A percentile compares a stretch with the other conserved stretches of the same genome.
phyloP scores from a whole-genome alignment of 345 rosid species.

The Populus pruinosa region DNA sequence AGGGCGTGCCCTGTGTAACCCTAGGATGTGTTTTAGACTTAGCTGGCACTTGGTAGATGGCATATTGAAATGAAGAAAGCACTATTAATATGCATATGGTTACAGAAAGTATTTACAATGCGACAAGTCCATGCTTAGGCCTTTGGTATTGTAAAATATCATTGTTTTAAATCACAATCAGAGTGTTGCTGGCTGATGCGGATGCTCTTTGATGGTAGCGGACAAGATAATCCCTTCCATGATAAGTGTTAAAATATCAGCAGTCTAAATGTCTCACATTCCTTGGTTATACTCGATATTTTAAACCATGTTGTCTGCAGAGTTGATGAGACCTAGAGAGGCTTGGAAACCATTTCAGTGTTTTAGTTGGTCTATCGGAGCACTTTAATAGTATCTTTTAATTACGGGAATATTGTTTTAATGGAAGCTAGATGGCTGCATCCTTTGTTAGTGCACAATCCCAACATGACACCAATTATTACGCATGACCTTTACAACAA shows the following conservation, averaged over 20 bases:
- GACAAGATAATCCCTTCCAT: background rate
- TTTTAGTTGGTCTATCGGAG: background rate
- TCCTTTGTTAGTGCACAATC: background rate
- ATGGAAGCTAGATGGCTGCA: background rate
- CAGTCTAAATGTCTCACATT: background rate
- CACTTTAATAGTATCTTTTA: background rate
- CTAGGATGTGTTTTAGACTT: background rate
- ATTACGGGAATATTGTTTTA: background rate
- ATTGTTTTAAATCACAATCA: background rate
- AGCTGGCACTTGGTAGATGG: background rate
- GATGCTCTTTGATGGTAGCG: background rate
- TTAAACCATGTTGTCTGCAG: background rate
- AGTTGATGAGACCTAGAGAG: background rate
- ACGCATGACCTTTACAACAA: background rate
- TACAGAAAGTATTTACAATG: background rate
- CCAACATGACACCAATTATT: background rate
- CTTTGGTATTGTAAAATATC: background rate
- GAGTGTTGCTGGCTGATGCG: background rate
- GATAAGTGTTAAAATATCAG: background rate
- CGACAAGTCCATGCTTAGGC: background rate
- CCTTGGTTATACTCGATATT: background rate
- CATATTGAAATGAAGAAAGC: background rate
- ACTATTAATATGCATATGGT: background rate
- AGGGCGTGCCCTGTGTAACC: conserved; percentile 4
- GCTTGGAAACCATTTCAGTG: background rate